phyloP scores from a whole-genome alignment of 2,329 filamentous ascomycete genomes.

The Monosporascus sp. region DNA sequence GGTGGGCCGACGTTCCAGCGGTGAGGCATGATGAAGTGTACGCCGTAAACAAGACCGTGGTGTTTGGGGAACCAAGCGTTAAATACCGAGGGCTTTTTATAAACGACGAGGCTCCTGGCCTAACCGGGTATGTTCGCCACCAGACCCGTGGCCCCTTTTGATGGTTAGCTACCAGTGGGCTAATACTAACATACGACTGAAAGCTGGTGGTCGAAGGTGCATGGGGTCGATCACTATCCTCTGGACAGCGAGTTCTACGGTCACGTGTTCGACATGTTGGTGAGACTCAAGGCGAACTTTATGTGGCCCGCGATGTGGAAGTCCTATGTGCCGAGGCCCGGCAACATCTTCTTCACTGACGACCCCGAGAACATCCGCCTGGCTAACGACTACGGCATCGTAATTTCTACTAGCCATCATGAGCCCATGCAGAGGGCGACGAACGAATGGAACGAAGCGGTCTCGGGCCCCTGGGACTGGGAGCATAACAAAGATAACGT shows the following conservation, averaged over 20 bases:
- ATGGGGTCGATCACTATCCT: constrained; percentile 39
- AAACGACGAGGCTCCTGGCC: constrained; percentile 56
- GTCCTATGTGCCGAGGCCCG: constrained; percentile 42
- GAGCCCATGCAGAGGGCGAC: constrained; percentile 61
- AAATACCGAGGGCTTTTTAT: constrained; percentile 59
- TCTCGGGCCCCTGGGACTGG: constrained; percentile 55
- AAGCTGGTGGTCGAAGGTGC: constrained; percentile 48
- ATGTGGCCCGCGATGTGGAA: constrained; percentile 62
- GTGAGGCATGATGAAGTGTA: constrained; percentile 44
- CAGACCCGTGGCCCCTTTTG: background rate
- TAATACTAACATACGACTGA: constrained; percentile 17
- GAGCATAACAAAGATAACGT: constrained; percentile 50
- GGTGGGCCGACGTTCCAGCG: constrained; percentile 53
- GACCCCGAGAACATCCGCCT: constrained; percentile 52
- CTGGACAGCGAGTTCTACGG: constrained; percentile 53
- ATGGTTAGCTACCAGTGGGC: background rate
- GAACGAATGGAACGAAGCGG: constrained; percentile 37
- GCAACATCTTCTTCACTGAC: constrained; percentile 57
- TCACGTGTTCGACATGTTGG: constrained; percentile 57
- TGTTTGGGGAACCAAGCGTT: constrained; percentile 49
- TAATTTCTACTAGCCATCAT: constrained; percentile 60
- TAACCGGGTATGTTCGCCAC: constrained; percentile 27
- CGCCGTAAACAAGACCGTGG: constrained; percentile 39
- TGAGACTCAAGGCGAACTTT: constrained; percentile 58
- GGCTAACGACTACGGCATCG: constrained; percentile 59